These are phyloP conservation scores for Lactarius vividus DNA, from an alignment of 768 basidiomycete genomes.

Conservation along the genomic window DNA sequence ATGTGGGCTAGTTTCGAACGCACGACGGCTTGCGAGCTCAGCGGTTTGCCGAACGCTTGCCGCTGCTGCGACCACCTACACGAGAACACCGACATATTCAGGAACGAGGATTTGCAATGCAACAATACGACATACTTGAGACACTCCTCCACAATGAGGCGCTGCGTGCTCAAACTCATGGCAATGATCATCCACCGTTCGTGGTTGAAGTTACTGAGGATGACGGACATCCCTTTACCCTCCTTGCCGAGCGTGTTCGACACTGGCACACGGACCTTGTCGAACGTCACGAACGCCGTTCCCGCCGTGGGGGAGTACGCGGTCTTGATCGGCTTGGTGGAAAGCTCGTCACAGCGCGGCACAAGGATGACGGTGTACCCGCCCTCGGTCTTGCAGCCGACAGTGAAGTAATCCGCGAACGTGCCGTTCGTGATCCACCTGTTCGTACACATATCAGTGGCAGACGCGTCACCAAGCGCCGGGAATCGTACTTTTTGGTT, in stretches of 20 bases:
- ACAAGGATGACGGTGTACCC: constrained; percentile 78
- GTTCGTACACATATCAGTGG: constrained; percentile 23
- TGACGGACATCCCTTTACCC: constrained; percentile 79
- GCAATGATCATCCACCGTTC: constrained; percentile 86
- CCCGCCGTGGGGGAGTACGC: constrained; percentile 91
- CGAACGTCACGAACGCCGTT: constrained; percentile 81
- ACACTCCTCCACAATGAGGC: constrained; percentile 84
- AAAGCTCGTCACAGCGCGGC: constrained; percentile 65
- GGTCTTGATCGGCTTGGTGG: constrained; percentile 89
- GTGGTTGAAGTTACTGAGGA: constrained; percentile 85
- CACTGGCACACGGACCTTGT: constrained; percentile 77
- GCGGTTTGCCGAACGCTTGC: constrained; percentile 85
- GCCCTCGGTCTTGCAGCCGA: constrained; percentile 67
- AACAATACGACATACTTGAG: constrained; percentile 54
- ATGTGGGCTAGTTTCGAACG: constrained; percentile 83
- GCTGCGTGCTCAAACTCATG: constrained; percentile 69
- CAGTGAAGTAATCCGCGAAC: constrained; percentile 83
- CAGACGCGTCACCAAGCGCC: background rate
- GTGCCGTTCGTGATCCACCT: constrained; percentile 91
- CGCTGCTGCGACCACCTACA: constrained; percentile 85
- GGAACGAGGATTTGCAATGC: background rate
- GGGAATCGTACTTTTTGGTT: constrained; percentile 73
- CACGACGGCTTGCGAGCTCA: constrained; percentile 81
- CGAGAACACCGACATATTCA: constrained; percentile 10
- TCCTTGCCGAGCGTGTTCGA: constrained; percentile 85